Evolutionary conservation across 2,329 filamentous ascomycete species (phyloP).

Genomic region (Alternaria sp.): DNA sequence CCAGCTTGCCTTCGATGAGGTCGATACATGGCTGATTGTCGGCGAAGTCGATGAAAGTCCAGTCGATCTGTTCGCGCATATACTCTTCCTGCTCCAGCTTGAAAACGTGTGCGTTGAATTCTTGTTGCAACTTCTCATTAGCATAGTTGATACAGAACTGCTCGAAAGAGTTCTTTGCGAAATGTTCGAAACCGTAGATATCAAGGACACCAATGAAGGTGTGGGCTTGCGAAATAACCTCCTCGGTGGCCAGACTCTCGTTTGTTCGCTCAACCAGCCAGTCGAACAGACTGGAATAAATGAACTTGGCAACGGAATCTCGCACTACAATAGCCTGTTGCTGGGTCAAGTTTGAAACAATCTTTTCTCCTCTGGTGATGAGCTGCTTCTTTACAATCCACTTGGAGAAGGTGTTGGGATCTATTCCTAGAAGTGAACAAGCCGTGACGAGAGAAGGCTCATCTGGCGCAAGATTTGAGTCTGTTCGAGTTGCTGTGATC

Average conservation of each 20-base stretch:
- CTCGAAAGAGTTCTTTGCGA: slow-evolving; percentile 99
- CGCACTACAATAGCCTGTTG: slow-evolving; percentile 93
- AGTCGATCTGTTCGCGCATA: slow-evolving; percentile 93
- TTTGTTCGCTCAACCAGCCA: slow-evolving; percentile 99
- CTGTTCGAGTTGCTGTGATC: slow-evolving; percentile 88
- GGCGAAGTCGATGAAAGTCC: slow-evolving; percentile 99
- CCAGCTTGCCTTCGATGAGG: slow-evolving; percentile 95
- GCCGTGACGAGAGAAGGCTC: slow-evolving; percentile 86
- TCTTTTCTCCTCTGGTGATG: slow-evolving; percentile 95
- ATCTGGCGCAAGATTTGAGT: slow-evolving; percentile 80
- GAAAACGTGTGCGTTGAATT: slow-evolving; percentile 99
- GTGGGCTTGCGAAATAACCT: slow-evolving; percentile 80
- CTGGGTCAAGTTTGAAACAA: slow-evolving; percentile 92
- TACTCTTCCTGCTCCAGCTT: slow-evolving; percentile 99
- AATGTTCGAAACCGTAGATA: slow-evolving; percentile 99
- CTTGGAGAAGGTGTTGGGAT: slow-evolving; percentile 86
- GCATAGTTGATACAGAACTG: slow-evolving; percentile 99
- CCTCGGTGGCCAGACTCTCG: slow-evolving; percentile 84
- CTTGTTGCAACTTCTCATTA: slow-evolving; percentile 98
- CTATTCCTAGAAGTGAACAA: slow-evolving; percentile 85
- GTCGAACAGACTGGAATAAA: slow-evolving; percentile 98
- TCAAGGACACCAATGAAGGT: slow-evolving; percentile 98
- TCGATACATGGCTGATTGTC: slow-evolving; percentile 99
- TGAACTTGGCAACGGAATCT: slow-evolving; percentile 97
- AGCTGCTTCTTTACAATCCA: slow-evolving; percentile 99